phyloP scores from a whole-genome alignment of 2,329 filamentous ascomycete species.

The Fusarium sacchari region DNA sequence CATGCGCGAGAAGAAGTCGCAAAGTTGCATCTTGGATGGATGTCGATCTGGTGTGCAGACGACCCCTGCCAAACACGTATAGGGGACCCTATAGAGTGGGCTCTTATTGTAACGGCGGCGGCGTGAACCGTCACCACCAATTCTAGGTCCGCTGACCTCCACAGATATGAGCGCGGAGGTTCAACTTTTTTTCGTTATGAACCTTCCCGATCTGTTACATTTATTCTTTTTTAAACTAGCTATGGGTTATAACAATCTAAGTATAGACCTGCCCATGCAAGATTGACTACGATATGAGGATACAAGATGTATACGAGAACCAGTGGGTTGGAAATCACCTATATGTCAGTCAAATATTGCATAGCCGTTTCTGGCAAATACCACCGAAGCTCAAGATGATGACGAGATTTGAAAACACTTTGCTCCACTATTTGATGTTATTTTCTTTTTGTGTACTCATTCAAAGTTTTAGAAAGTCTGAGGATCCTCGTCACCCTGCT shows the following conservation, averaged over 20 bases:
- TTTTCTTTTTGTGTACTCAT: neutral
- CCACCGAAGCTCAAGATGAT: constrained; percentile 20
- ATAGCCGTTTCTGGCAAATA: constrained; percentile 25
- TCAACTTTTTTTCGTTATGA: constrained; percentile 4
- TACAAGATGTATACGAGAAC: constrained; percentile 36
- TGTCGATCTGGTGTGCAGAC: constrained; percentile 26
- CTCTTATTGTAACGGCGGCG: constrained; percentile 30
- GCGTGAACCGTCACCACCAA: constrained; percentile 18
- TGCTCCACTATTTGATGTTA: constrained; percentile 4
- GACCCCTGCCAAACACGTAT: constrained; percentile 16
- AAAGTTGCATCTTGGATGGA: constrained; percentile 13
- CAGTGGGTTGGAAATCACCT: constrained; percentile 28
- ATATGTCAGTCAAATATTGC: constrained; percentile 36
- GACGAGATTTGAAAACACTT: constrained; percentile 8
- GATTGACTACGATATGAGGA: constrained; percentile 35
- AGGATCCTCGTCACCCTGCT: constrained; percentile 10
- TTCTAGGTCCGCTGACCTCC: constrained; percentile 5
- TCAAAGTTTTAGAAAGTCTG: neutral
- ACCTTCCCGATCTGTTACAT: constrained; percentile 12
- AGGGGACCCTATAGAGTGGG: constrained; percentile 26
- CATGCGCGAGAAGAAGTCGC: neutral
- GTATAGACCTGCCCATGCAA: constrained; percentile 27
- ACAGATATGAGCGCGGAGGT: constrained; percentile 7
- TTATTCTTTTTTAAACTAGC: neutral
- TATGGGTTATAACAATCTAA: constrained; percentile 19